Evolutionary conservation across 2,329 filamentous ascomycete species (phyloP).

Genomic region (Trichoderma koningii): DNA sequence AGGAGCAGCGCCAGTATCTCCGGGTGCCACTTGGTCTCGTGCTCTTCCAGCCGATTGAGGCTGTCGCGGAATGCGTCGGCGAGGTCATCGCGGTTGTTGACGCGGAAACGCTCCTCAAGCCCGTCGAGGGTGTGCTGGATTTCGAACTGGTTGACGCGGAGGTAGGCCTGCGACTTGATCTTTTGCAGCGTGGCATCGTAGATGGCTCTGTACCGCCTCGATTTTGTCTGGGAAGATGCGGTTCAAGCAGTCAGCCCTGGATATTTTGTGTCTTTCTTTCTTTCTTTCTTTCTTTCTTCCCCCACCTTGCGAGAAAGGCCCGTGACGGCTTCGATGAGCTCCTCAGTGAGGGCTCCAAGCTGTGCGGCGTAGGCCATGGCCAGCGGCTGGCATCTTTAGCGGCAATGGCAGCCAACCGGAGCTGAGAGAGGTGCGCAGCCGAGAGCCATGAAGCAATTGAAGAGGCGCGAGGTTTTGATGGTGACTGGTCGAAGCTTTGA

Average conservation of each 20-base stretch:
- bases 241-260: slow-evolving; percentile 19
- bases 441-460: background rate
- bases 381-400: slow-evolving; percentile 21
- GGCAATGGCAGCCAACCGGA: slow-evolving; percentile 5
- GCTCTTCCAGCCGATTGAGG: slow-evolving; percentile 58
- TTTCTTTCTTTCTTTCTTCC: slow-evolving; percentile 29
- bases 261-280: slow-evolving; percentile 11
- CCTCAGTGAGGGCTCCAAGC: slow-evolving; percentile 65
- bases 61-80: slow-evolving; percentile 68
- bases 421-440: background rate
- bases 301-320: slow-evolving; percentile 56
- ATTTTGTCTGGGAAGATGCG: slow-evolving; percentile 32
- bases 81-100: slow-evolving; percentile 76
- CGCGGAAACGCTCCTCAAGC: slow-evolving; percentile 81
- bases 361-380: slow-evolving; percentile 71
- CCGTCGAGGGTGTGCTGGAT: slow-evolving; percentile 66
- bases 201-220: slow-evolving; percentile 45
- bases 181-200: slow-evolving; percentile 54
- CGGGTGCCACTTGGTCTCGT: slow-evolving; percentile 67
- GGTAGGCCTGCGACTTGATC: slow-evolving; percentile 58
- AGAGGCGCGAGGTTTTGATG: background rate
- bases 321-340: slow-evolving; percentile 68
- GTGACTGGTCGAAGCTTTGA: background rate
- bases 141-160: slow-evolving; percentile 75
- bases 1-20: slow-evolving; percentile 79